These are phyloP conservation scores for Xylaria acuta DNA, from an alignment of 495 filamentous ascomycete genomes.

Conservation along the genomic window DNA sequence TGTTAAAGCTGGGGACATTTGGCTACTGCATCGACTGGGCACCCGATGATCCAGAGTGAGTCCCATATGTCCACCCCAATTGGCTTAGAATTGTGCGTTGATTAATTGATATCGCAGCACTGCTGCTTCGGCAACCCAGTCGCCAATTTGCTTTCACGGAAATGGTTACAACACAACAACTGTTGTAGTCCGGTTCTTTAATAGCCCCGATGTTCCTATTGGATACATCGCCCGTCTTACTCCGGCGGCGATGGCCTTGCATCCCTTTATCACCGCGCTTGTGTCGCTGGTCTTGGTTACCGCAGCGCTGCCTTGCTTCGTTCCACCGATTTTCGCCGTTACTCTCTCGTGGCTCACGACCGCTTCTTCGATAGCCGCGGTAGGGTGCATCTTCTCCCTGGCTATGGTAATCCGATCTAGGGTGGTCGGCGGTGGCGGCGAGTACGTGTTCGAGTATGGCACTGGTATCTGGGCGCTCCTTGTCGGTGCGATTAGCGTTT, in stretches of 20 bases:
- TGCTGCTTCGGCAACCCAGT: neutral
- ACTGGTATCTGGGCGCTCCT: neutral
- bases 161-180: neutral
- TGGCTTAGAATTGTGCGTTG: neutral
- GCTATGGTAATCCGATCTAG: neutral
- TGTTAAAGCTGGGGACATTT: neutral
- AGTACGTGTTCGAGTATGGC: neutral
- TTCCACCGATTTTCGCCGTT: conserved; percentile 3
- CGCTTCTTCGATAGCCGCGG: neutral
- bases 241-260: neutral
- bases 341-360: neutral
- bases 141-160: neutral
- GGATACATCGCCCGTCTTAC: neutral
- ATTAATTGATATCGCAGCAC: neutral
- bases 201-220: neutral
- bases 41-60: neutral
- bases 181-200: neutral
- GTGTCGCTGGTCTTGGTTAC: neutral
- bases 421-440: neutral
- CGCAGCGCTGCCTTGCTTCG: conserved; percentile 6
- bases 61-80: neutral
- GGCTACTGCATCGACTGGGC: conserved; percentile 8
- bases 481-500: neutral
- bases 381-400: neutral
- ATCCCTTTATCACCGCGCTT: conserved; percentile 1